Evolutionary conservation across 2,329 filamentous ascomycete genomes (phyloP).

Genomic region (Diaporthe amygdali): DNA sequence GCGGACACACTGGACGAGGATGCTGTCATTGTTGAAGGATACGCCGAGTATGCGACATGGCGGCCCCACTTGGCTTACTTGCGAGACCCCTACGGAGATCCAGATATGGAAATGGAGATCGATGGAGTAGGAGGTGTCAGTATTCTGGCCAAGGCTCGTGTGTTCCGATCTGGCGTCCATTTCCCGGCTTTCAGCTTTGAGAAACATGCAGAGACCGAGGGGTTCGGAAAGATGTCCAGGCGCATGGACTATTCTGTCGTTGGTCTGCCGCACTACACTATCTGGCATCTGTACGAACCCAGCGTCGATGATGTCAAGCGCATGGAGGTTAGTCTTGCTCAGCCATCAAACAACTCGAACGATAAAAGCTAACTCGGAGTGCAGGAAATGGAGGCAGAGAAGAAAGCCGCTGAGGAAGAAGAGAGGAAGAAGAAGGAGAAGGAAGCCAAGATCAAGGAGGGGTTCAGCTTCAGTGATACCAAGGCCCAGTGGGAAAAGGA

Average conservation of each 20-base stretch:
- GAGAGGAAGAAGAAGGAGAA: conserved; percentile 76
- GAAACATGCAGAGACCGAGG: conserved; percentile 97
- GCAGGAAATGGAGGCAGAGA: conserved; percentile 91
- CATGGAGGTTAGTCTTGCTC: conserved; percentile 73
- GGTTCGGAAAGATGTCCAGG: conserved; percentile 99
- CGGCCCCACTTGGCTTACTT: conserved; percentile 95
- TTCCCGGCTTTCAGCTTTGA: conserved; percentile 99
- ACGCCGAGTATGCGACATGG: conserved; percentile 99
- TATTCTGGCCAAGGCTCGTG: conserved; percentile 93
- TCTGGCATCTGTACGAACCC: conserved; percentile 99
- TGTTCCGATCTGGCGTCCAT: conserved; percentile 93
- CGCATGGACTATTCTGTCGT: conserved; percentile 96
- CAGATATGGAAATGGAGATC: conserved; percentile 99
- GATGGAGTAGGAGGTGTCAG: conserved; percentile 97
- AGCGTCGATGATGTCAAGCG: conserved; percentile 95
- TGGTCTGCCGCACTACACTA: conserved; percentile 94
- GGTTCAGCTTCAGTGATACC: conserved; percentile 70
- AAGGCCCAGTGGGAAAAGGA: conserved; percentile 89
- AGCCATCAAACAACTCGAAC: not conserved
- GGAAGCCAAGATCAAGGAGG: conserved; percentile 78
- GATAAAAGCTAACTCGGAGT: conserved; percentile 25
- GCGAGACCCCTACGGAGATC: conserved; percentile 94
- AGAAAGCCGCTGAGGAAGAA: conserved; percentile 78
- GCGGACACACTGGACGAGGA: conserved; percentile 97
- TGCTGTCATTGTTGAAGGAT: conserved; percentile 97